These are phyloP conservation scores for Juglanconis sp. DNA, from an alignment of 2,329 filamentous ascomycete species.

Conservation along the genomic window DNA sequence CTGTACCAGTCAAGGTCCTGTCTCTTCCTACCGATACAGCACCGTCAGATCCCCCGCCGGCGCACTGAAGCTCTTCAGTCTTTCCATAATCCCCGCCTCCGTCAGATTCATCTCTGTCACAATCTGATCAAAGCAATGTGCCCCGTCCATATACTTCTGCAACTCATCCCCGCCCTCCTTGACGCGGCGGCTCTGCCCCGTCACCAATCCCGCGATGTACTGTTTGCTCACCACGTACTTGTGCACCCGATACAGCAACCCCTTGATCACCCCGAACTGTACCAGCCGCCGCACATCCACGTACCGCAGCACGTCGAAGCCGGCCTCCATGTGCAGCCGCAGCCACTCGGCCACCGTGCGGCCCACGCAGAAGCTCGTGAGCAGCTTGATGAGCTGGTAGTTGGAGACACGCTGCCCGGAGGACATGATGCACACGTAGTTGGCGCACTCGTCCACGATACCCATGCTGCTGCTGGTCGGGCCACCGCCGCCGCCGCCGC, in stretches of 20 bases:
- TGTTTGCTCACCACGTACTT: slow-evolving; percentile 77
- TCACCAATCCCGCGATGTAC: slow-evolving; percentile 54
- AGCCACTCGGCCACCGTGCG: slow-evolving; percentile 87
- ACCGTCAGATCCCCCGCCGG: slow-evolving; percentile 52
- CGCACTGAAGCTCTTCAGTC: slow-evolving; percentile 56
- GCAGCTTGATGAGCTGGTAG: slow-evolving; percentile 74
- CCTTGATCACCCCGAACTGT: slow-evolving; percentile 95
- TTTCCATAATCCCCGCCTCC: slow-evolving; percentile 67
- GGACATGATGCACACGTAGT: slow-evolving; percentile 65
- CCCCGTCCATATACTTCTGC: slow-evolving; percentile 69
- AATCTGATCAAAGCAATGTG: slow-evolving; percentile 77
- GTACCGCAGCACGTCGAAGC: slow-evolving; percentile 64
- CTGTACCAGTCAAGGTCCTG: neutral
- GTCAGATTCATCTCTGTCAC: slow-evolving; percentile 71
- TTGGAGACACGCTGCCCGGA: slow-evolving; percentile 43
- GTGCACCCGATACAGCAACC: slow-evolving; percentile 87
- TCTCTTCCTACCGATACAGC: slow-evolving; percentile 43
- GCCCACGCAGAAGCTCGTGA: slow-evolving; percentile 79
- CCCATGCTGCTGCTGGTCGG: neutral
- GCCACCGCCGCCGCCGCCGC: neutral
- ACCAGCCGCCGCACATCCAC: slow-evolving; percentile 89
- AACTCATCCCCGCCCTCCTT: slow-evolving; percentile 46
- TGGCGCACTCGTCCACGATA: slow-evolving; percentile 75
- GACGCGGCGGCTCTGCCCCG: slow-evolving; percentile 44
- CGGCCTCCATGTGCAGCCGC: slow-evolving; percentile 64